Base-by-base conservation (phyloP, 768 basidiomycete species). In the Asterophora parasitica region DNA sequence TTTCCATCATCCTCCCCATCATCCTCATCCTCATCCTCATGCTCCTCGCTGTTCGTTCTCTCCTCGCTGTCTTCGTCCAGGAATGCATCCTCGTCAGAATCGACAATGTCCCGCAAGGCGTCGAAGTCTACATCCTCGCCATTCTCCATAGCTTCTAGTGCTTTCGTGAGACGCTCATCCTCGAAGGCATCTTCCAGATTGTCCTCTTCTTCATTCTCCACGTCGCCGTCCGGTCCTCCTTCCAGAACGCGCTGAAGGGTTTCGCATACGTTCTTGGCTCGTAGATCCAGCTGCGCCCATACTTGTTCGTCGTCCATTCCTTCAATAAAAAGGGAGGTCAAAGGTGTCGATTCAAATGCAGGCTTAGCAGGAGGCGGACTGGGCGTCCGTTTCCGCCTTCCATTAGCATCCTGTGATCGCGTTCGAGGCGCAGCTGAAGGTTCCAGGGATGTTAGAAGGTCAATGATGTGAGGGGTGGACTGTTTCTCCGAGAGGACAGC, bases 251-350 rank as follows among this genome's bases (percentile, higher is more conserved):
- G 72, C 40, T 87, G 77, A 34, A 95, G 67, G 42, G 86, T 76
- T 34, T 78, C 76, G 51, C 85, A 87, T 17, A 97, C 69, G 37
- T 75, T 77, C 51, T 81, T 77, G 12, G 83, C 72, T 36, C 90
- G 73, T 45, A 99, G 71, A 60, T 98, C 95, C 46, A 98, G 65
- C 68, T 99, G 95, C 33, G 84, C 85, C 95, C 95, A 99, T 20
- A 97, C 72, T 63, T 95, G 93, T 48, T 90, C 88, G 17, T 80
- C 76, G 55, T 83, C 85, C 80, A 96, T 84, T 13, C 77, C 84
- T 16, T 91, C 81, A 10, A 83, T 71, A 50, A 82, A 88, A 15
- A 99, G 76, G 30, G 78, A 78, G 6, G 80, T 71, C 2, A 97
- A 65, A 5, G 93, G 93, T 0, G 95, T 96, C 19, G 68, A 68